Base-by-base conservation (phyloP, 2,329 filamentous ascomycete genomes). In the Sphaerulina populicola region DNA sequence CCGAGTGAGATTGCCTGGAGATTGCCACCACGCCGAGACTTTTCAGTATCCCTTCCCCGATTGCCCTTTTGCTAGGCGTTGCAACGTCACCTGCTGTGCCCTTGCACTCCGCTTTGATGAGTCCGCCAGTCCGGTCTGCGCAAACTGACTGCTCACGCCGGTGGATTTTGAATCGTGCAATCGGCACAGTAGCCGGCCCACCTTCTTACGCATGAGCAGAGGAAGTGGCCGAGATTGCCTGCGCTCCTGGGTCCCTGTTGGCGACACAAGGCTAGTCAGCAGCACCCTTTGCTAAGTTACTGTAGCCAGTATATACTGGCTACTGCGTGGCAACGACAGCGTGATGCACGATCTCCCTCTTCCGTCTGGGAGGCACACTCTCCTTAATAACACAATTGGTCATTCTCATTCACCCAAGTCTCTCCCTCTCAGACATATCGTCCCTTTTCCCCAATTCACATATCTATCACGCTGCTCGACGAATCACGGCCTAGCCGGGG, bases 381-480 rank as follows among this genome's bases (percentile, higher is more conserved):
- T 58, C 57, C 46, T 55, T 59, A 44, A 39, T 29, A 39, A 42
- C 35, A 42, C 49, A 31, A 35, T 29, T 46, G 18, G 37, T 36
- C 9, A 27, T 44, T 35, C 40, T 38, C 41, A 44, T 49, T 62
- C 62, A 67, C 67, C 59, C 55, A 60, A 70, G 69, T 71, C 70
- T 70, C 69, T 73, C 69, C 65, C 70, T 73, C 43, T 44, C 33
- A 51, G 38, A 66, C 46, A 44, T 63, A 65, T 67, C 35, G 36
- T 36, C 66, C 71, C 68, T 66, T 69, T 73, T 70, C 63, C 71
- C 71, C 57, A 50, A 55, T 49, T 53, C 53, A 49, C 53, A 50
- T 47, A 41, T 51, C 48, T 49, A 44, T 51, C 15, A 39, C 35
- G 21, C 33, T 18, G 29, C 36, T 30, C 57, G 56, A 60, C 60